A percentile compares a stretch with the other conserved stretches of the same genome.
These are phyloP conservation scores for Lepraria neglecta DNA, from an alignment of 495 filamentous ascomycete genomes.

Conservation along the genomic window DNA sequence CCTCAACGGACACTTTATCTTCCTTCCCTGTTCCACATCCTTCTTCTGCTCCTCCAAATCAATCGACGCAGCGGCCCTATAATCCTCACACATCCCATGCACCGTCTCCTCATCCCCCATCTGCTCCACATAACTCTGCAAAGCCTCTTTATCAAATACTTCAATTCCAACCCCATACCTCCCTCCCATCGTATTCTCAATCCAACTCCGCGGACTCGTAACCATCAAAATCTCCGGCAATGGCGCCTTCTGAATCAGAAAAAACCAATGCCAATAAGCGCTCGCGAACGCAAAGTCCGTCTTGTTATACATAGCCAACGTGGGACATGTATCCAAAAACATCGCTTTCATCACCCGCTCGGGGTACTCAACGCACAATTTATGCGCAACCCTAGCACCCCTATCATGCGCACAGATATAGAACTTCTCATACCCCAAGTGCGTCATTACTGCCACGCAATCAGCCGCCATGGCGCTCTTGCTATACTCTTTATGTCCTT, in stretches of 20 bases:
- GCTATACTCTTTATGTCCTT: conserved; percentile 27
- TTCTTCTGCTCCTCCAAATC: conserved; percentile 36
- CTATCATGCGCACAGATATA: conserved; percentile 37
- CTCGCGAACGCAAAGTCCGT: conserved; percentile 32
- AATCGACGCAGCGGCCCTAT: conserved; percentile 35
- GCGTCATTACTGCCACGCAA: conserved; percentile 32
- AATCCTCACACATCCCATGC: conserved; percentile 41
- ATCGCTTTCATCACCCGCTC: conserved; percentile 30
- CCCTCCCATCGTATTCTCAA: conserved; percentile 27
- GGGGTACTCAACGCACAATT: conserved; percentile 35
- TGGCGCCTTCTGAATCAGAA: conserved; percentile 36
- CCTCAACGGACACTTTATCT: conserved; percentile 34
- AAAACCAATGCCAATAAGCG: conserved; percentile 42
- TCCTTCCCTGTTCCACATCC: conserved; percentile 31
- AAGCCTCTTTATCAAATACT: conserved; percentile 24
- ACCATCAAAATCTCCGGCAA: conserved; percentile 35
- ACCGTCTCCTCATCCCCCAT: conserved; percentile 29
- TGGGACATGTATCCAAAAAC: conserved; percentile 39
- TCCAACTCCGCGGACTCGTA: conserved; percentile 25
- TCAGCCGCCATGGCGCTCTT: conserved; percentile 37
- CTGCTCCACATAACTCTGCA: conserved; percentile 30
- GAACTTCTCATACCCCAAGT: conserved; percentile 28
- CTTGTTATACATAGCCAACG: conserved; percentile 35
- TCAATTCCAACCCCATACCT: conserved; percentile 11
- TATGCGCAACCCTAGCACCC: conserved; percentile 39